Evolutionary conservation across 176 grass and related monocot genomes (phyloP).

Genomic region (Carex littledalei): DNA sequence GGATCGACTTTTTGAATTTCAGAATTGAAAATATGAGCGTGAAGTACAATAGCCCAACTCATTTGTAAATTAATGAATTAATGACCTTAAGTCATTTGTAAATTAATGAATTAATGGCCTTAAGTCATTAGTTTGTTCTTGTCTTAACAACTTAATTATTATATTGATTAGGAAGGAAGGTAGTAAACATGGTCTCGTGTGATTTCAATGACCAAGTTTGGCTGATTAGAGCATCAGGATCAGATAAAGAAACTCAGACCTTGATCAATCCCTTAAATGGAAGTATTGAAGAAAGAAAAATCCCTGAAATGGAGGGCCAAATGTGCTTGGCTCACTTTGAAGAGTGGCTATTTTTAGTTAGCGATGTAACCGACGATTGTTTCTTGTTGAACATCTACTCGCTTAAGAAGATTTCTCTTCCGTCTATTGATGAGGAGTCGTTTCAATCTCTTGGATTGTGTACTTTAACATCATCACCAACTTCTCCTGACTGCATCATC

Average conservation of each 20-base stretch:
- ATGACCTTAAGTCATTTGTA: no score
- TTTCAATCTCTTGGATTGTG: no score
- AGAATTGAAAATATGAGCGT: no score
- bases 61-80: no score
- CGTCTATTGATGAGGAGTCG: neutral
- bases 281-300: slow-evolving; percentile 1
- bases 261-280: neutral
- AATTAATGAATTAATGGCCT: no score
- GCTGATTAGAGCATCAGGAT: neutral
- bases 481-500: slow-evolving; percentile 1
- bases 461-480: neutral
- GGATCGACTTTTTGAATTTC: no score
- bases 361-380: neutral
- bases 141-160: no score
- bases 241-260: neutral
- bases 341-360: slow-evolving; percentile 17
- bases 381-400: slow-evolving; percentile 14
- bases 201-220: neutral
- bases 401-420: neutral
- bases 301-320: neutral
- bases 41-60: no score
- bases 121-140: no score
- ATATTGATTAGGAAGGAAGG: no score
- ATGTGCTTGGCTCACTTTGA: neutral
- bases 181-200: neutral